Conservation (phyloP, 768 basidiomycete genomes). For the Saitozyma podzolica region DNA sequence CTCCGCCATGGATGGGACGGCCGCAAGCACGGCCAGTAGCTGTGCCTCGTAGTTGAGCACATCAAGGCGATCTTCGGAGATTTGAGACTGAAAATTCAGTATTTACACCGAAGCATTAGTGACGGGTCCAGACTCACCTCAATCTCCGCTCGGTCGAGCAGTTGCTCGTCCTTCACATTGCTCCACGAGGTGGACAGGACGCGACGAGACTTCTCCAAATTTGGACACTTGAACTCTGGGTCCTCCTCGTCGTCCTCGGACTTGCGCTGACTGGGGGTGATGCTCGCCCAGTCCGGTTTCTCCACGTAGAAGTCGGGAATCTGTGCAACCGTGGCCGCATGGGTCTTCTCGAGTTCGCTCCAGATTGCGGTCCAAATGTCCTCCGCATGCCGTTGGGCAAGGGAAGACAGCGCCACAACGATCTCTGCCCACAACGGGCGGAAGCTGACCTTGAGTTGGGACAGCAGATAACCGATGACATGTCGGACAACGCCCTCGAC, state of each 20-base stretch:
- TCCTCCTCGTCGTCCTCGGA: slow-evolving; percentile 40
- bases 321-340: slow-evolving; percentile 16
- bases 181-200: slow-evolving; percentile 20
- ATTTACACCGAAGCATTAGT: slow-evolving; percentile 35
- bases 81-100: slow-evolving; percentile 43
- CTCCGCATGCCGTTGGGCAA: slow-evolving; percentile 65
- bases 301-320: slow-evolving; percentile 39
- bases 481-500: slow-evolving; percentile 12
- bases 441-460: slow-evolving; percentile 90
- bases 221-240: slow-evolving; percentile 50
- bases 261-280: background rate
- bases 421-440: slow-evolving; percentile 87
- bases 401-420: slow-evolving; percentile 62
- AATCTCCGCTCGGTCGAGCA: slow-evolving; percentile 57
- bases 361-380: slow-evolving; percentile 72
- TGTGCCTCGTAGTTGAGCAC: slow-evolving; percentile 74
- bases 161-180: slow-evolving; percentile 25
- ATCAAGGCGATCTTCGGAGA: slow-evolving; percentile 64
- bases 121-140: slow-evolving; percentile 59
- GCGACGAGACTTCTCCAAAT: slow-evolving; percentile 28
- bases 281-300: background rate
- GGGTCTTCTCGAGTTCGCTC: slow-evolving; percentile 59
- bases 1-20: slow-evolving; percentile 71
- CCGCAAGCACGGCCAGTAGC: slow-evolving; percentile 69
- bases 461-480: slow-evolving; percentile 46